A percentile compares a stretch with the other conserved stretches of the same genome.
Evolutionary conservation across 805 yeast genomes (phyloP).

Genomic region (Lachancea thermotolerans): DNA sequence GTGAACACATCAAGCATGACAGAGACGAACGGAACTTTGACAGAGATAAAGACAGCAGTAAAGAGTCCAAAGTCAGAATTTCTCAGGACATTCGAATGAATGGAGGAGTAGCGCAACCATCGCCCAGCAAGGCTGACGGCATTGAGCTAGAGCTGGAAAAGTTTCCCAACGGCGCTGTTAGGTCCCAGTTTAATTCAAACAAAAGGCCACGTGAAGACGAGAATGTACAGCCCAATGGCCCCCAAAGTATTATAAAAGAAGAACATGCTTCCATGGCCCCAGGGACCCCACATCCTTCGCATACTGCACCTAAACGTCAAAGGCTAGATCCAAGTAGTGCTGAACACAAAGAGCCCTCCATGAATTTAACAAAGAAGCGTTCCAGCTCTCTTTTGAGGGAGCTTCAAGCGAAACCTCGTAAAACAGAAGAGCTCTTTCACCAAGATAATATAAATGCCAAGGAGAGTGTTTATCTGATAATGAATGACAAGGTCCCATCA

Average conservation of each 20-base stretch:
- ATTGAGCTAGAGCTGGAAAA: background rate
- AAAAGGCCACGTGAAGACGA: constrained; percentile 1
- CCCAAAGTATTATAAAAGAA: background rate
- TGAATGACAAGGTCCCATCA: constrained; percentile 48
- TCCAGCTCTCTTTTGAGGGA: background rate
- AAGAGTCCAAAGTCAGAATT: background rate
- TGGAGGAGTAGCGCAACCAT: background rate
- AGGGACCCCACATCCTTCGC: too few relatives aligned
- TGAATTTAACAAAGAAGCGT: background rate
- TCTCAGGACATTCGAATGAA: background rate
- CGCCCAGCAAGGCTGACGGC: background rate
- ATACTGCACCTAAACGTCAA: constrained; percentile 3
- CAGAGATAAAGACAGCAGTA: background rate
- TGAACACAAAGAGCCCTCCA: too few relatives aligned
- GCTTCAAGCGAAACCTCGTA: background rate
- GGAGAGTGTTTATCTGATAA: constrained; percentile 39
- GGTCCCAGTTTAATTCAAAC: background rate
- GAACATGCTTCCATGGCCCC: background rate
- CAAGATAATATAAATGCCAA: constrained; percentile 37
- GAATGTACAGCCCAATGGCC: background rate
- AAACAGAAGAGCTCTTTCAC: constrained; percentile 22
- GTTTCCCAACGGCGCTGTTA: background rate
- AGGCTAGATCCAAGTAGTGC: background rate
- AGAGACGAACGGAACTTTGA: constrained; percentile 1
- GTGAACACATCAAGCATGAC: constrained; percentile 1